Conservation (phyloP, 2,329 filamentous ascomycete genomes). For the Cytospora paraplurivora region DNA sequence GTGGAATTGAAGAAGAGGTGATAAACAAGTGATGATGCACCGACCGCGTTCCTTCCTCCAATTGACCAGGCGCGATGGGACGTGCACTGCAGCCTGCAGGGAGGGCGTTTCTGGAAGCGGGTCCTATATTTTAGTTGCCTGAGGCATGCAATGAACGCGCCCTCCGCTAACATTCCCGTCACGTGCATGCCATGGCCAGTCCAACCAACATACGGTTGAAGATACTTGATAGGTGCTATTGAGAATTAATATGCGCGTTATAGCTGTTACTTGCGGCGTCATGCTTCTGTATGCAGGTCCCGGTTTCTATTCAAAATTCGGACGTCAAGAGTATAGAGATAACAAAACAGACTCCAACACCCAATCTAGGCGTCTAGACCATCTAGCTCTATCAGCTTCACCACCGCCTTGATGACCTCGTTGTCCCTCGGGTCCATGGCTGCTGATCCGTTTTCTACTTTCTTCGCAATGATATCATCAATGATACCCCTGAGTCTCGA, state of each 20-base stretch:
- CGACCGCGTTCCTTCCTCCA: conserved; percentile 22
- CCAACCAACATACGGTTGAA: too few relatives aligned
- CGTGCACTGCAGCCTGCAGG: conserved; percentile 20
- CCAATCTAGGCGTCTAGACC: conserved; percentile 67
- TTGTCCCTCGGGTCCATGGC: conserved; percentile 57
- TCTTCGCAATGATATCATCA: conserved; percentile 78
- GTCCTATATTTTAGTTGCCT: conserved; percentile 18
- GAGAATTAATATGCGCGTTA: too few relatives aligned
- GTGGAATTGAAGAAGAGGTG: conserved; percentile 20
- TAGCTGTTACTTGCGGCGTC: too few relatives aligned
- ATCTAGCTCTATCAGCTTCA: conserved; percentile 83
- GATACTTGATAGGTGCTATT: too few relatives aligned
- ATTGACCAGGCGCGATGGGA: conserved; percentile 28
- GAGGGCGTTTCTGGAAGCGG: conserved; percentile 1
- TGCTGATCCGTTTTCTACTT: conserved; percentile 69
- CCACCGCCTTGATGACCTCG: conserved; percentile 76
- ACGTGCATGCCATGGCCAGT: background rate
- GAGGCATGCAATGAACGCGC: conserved; percentile 21
- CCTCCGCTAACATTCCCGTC: background rate
- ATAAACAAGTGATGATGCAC: conserved; percentile 26
- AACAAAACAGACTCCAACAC: background rate
- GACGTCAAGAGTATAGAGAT: background rate
- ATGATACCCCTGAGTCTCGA: conserved; percentile 82
- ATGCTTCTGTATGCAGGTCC: too few relatives aligned
- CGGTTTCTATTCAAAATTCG: background rate